Conservation (phyloP, 2,329 filamentous ascomycete species). For the Incumbomyces lentus region DNA sequence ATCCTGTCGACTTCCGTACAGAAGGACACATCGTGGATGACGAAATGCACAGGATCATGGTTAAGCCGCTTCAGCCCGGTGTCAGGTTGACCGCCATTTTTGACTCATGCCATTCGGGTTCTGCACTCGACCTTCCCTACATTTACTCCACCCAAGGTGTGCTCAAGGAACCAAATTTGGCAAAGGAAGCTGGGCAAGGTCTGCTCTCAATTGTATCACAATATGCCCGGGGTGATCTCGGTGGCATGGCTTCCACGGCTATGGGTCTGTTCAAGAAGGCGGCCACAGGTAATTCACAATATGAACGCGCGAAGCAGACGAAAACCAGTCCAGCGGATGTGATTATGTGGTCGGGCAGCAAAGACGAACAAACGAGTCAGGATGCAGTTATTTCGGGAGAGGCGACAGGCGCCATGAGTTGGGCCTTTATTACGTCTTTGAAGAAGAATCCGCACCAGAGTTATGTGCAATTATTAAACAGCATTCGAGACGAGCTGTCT, state of each 20-base stretch:
- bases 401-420: slow-evolving; percentile 96
- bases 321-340: slow-evolving; percentile 94
- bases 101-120: slow-evolving; percentile 58
- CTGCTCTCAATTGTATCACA: slow-evolving; percentile 58
- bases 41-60: slow-evolving; percentile 68
- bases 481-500: slow-evolving; percentile 78
- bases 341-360: slow-evolving; percentile 95
- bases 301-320: slow-evolving; percentile 71
- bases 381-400: slow-evolving; percentile 80
- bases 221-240: slow-evolving; percentile 75
- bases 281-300: slow-evolving; percentile 64
- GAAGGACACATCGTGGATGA: slow-evolving; percentile 69
- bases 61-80: slow-evolving; percentile 65
- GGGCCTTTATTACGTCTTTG: slow-evolving; percentile 84
- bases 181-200: slow-evolving; percentile 57
- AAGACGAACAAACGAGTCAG: slow-evolving; percentile 88
- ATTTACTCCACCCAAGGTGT: slow-evolving; percentile 58
- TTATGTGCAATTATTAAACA: slow-evolving; percentile 92
- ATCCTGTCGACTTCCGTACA: slow-evolving; percentile 60
- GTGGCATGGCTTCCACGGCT: slow-evolving; percentile 68
- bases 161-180: slow-evolving; percentile 59
- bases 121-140: slow-evolving; percentile 56
- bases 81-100: slow-evolving; percentile 66
- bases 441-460: slow-evolving; percentile 92
- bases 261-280: slow-evolving; percentile 82